phyloP scores from a whole-genome alignment of 2,329 filamentous ascomycete genomes.

The Aspergillus nomiae region DNA sequence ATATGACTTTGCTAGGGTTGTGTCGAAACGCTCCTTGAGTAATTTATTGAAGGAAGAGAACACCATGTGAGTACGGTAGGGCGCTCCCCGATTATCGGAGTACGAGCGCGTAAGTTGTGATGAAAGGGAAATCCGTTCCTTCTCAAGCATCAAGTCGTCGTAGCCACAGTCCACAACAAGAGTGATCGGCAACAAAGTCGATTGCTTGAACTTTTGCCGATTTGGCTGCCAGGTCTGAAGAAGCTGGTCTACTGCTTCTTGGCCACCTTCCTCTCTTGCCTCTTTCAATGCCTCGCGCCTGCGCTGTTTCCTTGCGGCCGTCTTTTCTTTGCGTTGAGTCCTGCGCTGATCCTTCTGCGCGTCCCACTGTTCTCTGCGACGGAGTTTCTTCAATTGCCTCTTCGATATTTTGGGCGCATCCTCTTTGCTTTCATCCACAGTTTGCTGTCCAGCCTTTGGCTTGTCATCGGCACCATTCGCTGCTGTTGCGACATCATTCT shows the following conservation, averaged over 20 bases:
- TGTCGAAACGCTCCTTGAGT: constrained; percentile 79
- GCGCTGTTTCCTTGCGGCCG: constrained; percentile 55
- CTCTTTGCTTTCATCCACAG: constrained; percentile 6
- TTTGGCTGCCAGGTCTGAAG: constrained; percentile 28
- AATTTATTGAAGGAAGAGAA: constrained; percentile 76
- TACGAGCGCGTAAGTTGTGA: constrained; percentile 86
- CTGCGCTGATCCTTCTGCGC: constrained; percentile 64
- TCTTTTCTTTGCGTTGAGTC: constrained; percentile 59
- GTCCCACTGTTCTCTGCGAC: constrained; percentile 74
- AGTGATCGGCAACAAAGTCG: constrained; percentile 70
- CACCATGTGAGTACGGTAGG: constrained; percentile 70
- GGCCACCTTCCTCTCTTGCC: constrained; percentile 28
- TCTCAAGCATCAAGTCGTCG: constrained; percentile 84
- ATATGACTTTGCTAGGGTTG: constrained; percentile 69
- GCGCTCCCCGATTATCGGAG: constrained; percentile 76
- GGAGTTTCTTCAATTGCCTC: constrained; percentile 79
- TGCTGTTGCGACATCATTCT: not conserved
- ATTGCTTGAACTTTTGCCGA: constrained; percentile 32
- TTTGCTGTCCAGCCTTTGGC: not conserved
- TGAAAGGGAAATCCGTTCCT: constrained; percentile 79
- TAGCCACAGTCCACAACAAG: constrained; percentile 91
- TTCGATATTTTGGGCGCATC: constrained; percentile 65
- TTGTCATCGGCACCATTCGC: constrained; percentile 9
- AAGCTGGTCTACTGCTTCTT: constrained; percentile 27
- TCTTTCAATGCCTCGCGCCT: constrained; percentile 45